Evolutionary conservation across 179 eudicot genomes (phyloP).

Genomic region (Camellia oleifera): DNA sequence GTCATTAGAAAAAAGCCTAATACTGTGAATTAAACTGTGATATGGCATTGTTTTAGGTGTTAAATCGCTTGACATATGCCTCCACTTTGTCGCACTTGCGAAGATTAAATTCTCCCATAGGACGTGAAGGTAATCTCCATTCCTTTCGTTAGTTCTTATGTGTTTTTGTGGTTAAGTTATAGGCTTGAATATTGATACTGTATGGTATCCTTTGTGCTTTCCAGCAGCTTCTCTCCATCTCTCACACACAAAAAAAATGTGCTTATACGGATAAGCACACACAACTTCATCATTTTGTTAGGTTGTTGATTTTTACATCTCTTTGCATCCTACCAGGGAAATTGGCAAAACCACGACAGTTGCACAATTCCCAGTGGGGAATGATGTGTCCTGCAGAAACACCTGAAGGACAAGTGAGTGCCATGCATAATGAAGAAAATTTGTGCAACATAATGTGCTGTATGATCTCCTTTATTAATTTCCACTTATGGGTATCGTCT

Average conservation of each 20-base stretch:
- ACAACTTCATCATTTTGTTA: background rate
- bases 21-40: background rate
- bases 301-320: background rate
- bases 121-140: conserved; percentile 61
- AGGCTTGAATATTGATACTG: no score
- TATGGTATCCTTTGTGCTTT: background rate
- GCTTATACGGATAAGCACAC: background rate
- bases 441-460: background rate
- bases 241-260: background rate
- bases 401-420: conserved; percentile 87
- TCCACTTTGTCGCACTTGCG: conserved; percentile 94
- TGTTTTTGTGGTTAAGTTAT: background rate
- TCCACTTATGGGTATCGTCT: background rate
- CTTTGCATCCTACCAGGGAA: conserved; percentile 46
- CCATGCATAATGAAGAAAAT: background rate
- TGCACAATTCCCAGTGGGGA: conserved; percentile 99
- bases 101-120: conserved; percentile 92
- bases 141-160: background rate
- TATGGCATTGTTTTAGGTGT: conserved; percentile 43
- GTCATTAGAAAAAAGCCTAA: background rate
- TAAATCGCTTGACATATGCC: conserved; percentile 92
- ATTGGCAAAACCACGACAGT: conserved; percentile 95
- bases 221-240: background rate
- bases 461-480: background rate
- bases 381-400: conserved; percentile 99